Percentiles rank a stretch among this genome's conserved stretches.
Conservation (phyloP, 1,139 yeast genomes). For the Petasospora rhodanensis region DNA sequence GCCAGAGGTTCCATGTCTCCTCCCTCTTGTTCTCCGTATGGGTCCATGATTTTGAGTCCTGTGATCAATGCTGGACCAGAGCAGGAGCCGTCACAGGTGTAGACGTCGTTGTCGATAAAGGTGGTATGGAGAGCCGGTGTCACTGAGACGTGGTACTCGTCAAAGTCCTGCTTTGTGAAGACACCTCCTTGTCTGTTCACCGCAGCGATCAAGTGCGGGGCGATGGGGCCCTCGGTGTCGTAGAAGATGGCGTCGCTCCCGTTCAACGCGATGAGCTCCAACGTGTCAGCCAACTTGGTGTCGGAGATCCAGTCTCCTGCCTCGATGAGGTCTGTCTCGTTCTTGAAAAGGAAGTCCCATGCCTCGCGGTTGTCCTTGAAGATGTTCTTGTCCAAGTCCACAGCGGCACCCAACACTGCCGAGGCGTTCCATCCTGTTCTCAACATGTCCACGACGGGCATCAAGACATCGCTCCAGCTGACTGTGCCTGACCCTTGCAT, state of each 20-base stretch:
- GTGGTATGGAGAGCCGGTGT: slow-evolving; percentile 50
- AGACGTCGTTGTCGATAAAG: slow-evolving; percentile 48
- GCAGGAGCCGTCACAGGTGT: slow-evolving; percentile 73
- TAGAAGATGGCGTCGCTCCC: slow-evolving; percentile 79
- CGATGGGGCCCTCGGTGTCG: slow-evolving; percentile 79
- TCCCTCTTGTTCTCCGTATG: slow-evolving; percentile 36
- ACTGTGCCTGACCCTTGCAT: slow-evolving; percentile 67
- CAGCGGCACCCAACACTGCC: slow-evolving; percentile 42
- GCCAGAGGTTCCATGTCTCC: slow-evolving; percentile 42
- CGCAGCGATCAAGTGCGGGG: slow-evolving; percentile 43
- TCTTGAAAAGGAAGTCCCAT: slow-evolving; percentile 53
- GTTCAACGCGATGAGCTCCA: slow-evolving; percentile 61
- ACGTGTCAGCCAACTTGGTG: slow-evolving; percentile 58
- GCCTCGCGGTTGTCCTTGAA: slow-evolving; percentile 31
- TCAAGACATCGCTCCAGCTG: slow-evolving; percentile 66
- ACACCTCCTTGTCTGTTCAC: slow-evolving; percentile 56
- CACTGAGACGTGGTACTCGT: slow-evolving; percentile 49
- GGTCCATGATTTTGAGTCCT: slow-evolving; percentile 60
- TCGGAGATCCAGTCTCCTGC: slow-evolving; percentile 61
- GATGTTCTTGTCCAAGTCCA: slow-evolving; percentile 34
- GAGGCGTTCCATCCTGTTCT: slow-evolving; percentile 62
- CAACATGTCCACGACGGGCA: slow-evolving; percentile 71
- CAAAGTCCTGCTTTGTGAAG: slow-evolving; percentile 58
- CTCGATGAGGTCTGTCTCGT: slow-evolving; percentile 33
- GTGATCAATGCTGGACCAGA: slow-evolving; percentile 79